These are phyloP conservation scores for Aegilops umbellulata DNA, from an alignment of 176 grass and related monocot genomes.

Conservation along the genomic window DNA sequence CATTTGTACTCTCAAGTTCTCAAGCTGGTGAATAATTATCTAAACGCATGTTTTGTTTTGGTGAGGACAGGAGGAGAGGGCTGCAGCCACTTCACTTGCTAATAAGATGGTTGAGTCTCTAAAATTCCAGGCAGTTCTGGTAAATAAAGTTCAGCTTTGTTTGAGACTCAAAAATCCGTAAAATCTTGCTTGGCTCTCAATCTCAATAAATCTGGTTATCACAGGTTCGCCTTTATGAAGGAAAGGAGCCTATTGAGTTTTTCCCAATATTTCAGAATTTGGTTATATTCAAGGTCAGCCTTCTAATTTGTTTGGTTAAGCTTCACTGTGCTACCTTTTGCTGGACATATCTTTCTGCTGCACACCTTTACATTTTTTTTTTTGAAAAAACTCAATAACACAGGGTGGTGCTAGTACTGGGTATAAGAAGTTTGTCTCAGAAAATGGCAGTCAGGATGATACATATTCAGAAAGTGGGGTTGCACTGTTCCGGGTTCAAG, in stretches of 20 bases:
- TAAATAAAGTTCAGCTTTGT: conserved; percentile 33
- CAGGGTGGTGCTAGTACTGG: conserved; percentile 91
- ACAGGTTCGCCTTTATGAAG: conserved; percentile 90
- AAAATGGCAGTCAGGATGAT: conserved; percentile 61
- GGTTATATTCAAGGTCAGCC: conserved; percentile 78
- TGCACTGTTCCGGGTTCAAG: conserved; percentile 89
- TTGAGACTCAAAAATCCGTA: neutral
- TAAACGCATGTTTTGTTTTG: neutral
- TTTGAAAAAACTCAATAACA: conserved; percentile 10
- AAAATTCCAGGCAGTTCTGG: conserved; percentile 93
- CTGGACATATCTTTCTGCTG: neutral
- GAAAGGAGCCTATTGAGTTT: conserved; percentile 93
- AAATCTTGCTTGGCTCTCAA: neutral
- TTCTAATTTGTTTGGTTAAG: conserved; percentile 16
- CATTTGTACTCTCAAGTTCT: conserved; percentile 22
- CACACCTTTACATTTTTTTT: neutral
- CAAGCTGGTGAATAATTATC: conserved; percentile 20
- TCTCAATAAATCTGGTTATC: conserved; percentile 33
- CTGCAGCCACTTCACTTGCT: conserved; percentile 68
- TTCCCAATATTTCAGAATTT: conserved; percentile 97
- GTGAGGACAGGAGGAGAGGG: conserved; percentile 75
- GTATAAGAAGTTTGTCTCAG: conserved; percentile 76
- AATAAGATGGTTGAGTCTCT: conserved; percentile 82
- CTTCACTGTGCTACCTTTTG: neutral
- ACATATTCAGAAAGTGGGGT: conserved; percentile 91